phyloP scores from a whole-genome alignment of 805 yeast species.

The Scheffersomyces spartinae region DNA sequence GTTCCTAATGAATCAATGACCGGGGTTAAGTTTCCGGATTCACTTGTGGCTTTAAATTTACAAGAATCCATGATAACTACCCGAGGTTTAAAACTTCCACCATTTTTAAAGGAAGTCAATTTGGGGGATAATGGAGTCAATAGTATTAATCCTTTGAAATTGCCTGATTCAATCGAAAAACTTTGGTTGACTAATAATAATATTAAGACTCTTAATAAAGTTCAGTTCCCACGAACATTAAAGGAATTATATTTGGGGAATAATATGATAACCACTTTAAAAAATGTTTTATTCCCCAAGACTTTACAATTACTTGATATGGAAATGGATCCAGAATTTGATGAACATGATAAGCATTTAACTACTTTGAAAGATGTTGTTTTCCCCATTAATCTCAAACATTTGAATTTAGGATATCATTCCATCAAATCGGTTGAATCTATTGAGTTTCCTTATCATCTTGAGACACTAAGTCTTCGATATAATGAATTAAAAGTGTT shows the following conservation, averaged over 20 bases:
- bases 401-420: slow-evolving; percentile 27
- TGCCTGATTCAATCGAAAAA: slow-evolving; percentile 28
- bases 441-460: slow-evolving; percentile 24
- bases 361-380: slow-evolving; percentile 30
- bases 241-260: slow-evolving; percentile 28
- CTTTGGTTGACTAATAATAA: slow-evolving; percentile 27
- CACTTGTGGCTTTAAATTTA: slow-evolving; percentile 20
- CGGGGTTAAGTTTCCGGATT: slow-evolving; percentile 34
- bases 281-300: slow-evolving; percentile 29
- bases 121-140: slow-evolving; percentile 30
- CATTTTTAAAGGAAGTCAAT: slow-evolving; percentile 16
- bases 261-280: slow-evolving; percentile 31
- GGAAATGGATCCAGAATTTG: slow-evolving; percentile 29
- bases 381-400: slow-evolving; percentile 23
- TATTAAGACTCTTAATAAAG: slow-evolving; percentile 33
- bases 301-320: slow-evolving; percentile 27
- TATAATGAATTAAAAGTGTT: slow-evolving; percentile 28
- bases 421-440: slow-evolving; percentile 25
- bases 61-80: slow-evolving; percentile 35
- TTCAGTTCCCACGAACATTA: slow-evolving; percentile 23
- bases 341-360: slow-evolving; percentile 30
- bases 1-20: slow-evolving; percentile 36
- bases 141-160: slow-evolving; percentile 31
- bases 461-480: slow-evolving; percentile 20
- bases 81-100: slow-evolving; percentile 30